These are phyloP conservation scores for Simplicillium aogashimaense DNA, from an alignment of 2,329 filamentous ascomycete species.

Conservation along the genomic window DNA sequence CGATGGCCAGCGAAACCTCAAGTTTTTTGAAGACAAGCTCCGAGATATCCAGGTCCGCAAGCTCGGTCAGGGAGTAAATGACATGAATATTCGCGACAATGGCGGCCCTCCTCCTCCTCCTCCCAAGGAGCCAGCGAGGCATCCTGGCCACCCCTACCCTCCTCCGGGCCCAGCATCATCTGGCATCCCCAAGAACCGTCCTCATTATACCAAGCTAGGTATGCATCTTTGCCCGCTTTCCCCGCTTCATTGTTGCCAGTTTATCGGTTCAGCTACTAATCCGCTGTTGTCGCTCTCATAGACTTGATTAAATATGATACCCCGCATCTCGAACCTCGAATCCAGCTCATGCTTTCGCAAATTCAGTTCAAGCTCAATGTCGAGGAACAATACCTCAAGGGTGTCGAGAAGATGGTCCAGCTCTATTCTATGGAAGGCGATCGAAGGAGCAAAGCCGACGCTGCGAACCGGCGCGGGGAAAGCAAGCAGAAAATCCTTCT, in stretches of 20 bases:
- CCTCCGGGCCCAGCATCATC: slow-evolving; percentile 51
- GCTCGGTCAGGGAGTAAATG: slow-evolving; percentile 56
- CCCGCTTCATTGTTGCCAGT: no score
- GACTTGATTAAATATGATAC: slow-evolving; percentile 99
- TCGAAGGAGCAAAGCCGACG: slow-evolving; percentile 88
- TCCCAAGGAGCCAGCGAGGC: slow-evolving; percentile 76
- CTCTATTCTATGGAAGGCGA: slow-evolving; percentile 96
- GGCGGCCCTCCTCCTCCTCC: slow-evolving; percentile 54
- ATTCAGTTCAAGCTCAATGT: slow-evolving; percentile 98
- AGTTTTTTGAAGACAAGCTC: slow-evolving; percentile 91
- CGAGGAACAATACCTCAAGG: slow-evolving; percentile 97
- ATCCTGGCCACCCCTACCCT: slow-evolving; percentile 69
- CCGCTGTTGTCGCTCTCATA: slow-evolving; percentile 23
- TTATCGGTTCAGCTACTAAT: slow-evolving; percentile 3
- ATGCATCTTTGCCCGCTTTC: slow-evolving; percentile 9
- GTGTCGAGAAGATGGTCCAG: slow-evolving; percentile 98
- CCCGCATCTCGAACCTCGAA: slow-evolving; percentile 86
- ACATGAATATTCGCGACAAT: slow-evolving; percentile 42
- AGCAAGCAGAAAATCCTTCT: slow-evolving; percentile 97
- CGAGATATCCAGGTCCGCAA: slow-evolving; percentile 78
- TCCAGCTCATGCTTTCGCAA: slow-evolving; percentile 97
- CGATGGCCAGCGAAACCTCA: slow-evolving; percentile 84
- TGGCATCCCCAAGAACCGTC: slow-evolving; percentile 61
- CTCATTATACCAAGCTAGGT: slow-evolving; percentile 97
- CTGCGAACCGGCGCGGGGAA: slow-evolving; percentile 79